Percentiles rank a stretch among this genome's conserved stretches.
phyloP scores from a whole-genome alignment of 768 basidiomycete genomes.

The Lentinula raphanica region DNA sequence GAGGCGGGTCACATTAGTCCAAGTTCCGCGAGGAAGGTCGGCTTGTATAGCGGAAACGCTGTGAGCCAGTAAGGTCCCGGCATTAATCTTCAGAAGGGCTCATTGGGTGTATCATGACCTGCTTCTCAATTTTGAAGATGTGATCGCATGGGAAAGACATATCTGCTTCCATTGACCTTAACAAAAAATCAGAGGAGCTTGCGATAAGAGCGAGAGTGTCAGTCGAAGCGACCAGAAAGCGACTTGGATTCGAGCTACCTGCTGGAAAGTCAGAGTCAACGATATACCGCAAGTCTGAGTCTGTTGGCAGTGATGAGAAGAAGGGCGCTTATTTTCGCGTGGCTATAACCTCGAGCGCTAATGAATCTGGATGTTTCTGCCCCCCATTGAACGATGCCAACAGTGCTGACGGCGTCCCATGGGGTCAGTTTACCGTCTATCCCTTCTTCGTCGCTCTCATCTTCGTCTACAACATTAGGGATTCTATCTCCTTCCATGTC shows the following conservation, averaged over 20 bases:
- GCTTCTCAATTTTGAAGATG: background rate
- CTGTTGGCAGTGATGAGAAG: background rate
- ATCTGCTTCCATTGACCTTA: background rate
- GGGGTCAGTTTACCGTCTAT: background rate
- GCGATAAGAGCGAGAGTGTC: no score
- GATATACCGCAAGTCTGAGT: no score
- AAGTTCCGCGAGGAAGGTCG: background rate
- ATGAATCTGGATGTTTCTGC: background rate
- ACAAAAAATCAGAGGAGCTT: no score
- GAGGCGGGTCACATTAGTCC: background rate
- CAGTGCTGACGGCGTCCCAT: conserved; percentile 3
- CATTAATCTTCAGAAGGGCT: no score
- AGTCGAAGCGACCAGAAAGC: no score
- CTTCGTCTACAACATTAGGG: background rate
- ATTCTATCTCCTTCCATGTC: background rate
- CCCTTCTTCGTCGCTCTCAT: background rate
- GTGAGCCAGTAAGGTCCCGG: background rate
- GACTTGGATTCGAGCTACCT: no score
- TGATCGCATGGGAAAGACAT: no score
- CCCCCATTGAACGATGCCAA: background rate
- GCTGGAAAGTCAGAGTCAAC: no score
- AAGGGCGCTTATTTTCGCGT: background rate
- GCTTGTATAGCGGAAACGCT: background rate
- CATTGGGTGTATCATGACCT: no score
- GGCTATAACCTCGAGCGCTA: background rate